Base-by-base conservation (phyloP, 805 yeast species). In the Wickerhamiella sorbophila region DNA sequence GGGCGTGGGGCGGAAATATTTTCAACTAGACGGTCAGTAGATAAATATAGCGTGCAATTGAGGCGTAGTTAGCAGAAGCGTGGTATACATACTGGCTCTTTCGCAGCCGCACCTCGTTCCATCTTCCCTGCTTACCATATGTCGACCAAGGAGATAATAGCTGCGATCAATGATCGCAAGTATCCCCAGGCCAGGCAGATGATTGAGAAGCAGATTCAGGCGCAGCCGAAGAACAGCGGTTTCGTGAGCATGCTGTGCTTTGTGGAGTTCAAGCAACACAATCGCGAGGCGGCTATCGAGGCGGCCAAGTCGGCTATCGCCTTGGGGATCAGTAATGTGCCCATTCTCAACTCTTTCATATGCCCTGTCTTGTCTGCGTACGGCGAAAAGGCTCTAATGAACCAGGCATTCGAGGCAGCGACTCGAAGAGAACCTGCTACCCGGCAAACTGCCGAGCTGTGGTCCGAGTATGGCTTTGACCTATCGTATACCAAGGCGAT, bases 151-250 rank as follows among this genome's bases (percentile, higher is more conserved):
- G 39, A 22, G 4, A 48, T 49, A 9, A 31, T 48, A 2, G 54
- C 59, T 12, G 72, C 75, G 31, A 66, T 77, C 29, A 69, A 70
- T 20, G 64, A 63, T 18, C 77, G 79, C 2, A 69, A 75, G 5
- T 77, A 60, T 54, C 64, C 66, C 35, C 58, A 62, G 40, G 88
- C 88, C 2, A 61, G 66, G 49, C 61, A 64, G 16, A 62, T 71
- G 36, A 56, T 77, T 12, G 58, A 65, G 39, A 61, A 67, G 41
- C 71, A 75, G 51, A 57, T 74, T 42, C 63, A 65, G 36, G 71
- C 72, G 53, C 63, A 63, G 39, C 91, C 94, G 2, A 67, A 71
- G 22, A 65, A 72, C 24, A 65, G 74, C 4, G 74, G 71, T 48
- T 73, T 71, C 36, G 61, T 44, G 9, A 27, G 46, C 2, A 38